Percentiles rank a stretch among this genome's conserved stretches.
phyloP scores from a whole-genome alignment of 805 yeast species.

The Candida sanyiensis region DNA sequence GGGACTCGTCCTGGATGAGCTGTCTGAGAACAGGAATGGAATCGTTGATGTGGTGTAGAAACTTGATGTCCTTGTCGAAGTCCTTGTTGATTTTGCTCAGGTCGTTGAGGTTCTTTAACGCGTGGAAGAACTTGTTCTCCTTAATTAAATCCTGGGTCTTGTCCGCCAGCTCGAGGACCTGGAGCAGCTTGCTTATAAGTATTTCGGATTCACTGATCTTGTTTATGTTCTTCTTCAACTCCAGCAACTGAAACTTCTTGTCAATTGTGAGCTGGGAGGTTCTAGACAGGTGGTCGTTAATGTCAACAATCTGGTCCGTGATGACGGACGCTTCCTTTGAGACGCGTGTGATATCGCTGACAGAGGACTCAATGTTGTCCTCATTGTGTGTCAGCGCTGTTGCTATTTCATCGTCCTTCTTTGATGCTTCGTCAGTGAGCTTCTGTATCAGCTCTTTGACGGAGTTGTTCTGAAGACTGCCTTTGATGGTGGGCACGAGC shows the following conservation, averaged over 20 bases:
- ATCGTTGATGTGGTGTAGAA: slow-evolving; percentile 64
- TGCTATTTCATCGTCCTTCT: slow-evolving; percentile 59
- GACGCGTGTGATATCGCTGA: slow-evolving; percentile 57
- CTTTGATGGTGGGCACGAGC: slow-evolving; percentile 67
- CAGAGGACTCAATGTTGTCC: slow-evolving; percentile 48
- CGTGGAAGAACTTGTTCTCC: slow-evolving; percentile 73
- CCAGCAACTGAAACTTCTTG: slow-evolving; percentile 53
- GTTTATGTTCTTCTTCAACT: slow-evolving; percentile 54
- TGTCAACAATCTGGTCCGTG: slow-evolving; percentile 45
- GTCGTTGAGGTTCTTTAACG: slow-evolving; percentile 76
- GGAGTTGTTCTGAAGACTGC: slow-evolving; percentile 49
- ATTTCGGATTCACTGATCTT: slow-evolving; percentile 69
- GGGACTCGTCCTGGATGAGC: slow-evolving; percentile 69
- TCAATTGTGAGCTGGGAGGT: slow-evolving; percentile 63
- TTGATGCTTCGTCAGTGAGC: slow-evolving; percentile 50
- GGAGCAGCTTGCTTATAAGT: slow-evolving; percentile 66
- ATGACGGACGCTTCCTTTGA: slow-evolving; percentile 52
- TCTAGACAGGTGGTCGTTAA: slow-evolving; percentile 52
- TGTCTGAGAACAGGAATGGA: slow-evolving; percentile 73
- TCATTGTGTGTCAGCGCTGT: slow-evolving; percentile 57
- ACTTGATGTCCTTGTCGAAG: slow-evolving; percentile 64
- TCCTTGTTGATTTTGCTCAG: slow-evolving; percentile 65
- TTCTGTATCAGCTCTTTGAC: slow-evolving; percentile 50
- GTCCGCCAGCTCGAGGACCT: slow-evolving; percentile 80
- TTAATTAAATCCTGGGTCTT: slow-evolving; percentile 77